Evolutionary conservation across 2,329 filamentous ascomycete species (phyloP), one percentile per base, ranked within the genome.

Genomic region (Xylaria sp.): DNA sequence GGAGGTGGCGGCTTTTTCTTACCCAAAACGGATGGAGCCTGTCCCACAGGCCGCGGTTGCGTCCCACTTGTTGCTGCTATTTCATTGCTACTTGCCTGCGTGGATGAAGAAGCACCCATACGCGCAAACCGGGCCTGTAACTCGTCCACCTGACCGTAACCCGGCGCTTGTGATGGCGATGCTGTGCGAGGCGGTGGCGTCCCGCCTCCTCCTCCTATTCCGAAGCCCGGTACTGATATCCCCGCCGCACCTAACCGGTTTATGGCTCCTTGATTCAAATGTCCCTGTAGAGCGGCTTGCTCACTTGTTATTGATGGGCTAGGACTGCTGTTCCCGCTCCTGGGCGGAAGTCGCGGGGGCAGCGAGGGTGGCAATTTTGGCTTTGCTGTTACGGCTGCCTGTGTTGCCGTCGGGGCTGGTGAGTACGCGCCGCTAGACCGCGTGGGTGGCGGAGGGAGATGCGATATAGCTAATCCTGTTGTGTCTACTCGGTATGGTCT

Each of bases 141-240:
- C 75, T 92, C 89, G 70, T 84, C 87, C 65, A 93, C 80, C 52
- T 90, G 88, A 36, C 70, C 63, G 45, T 45, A 53, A 13, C 63
- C 56, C 15, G 66, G 50, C n/a, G 60, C 41, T 28, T 53, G 66
- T 13, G 68, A 60, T 28, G 72, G 60, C 18, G 68, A 64, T 4
- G 20, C 72, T 23, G 67, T 70, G 41, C 63, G 76, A 71, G 66
- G 76, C 57, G 76, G 78, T 65, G 70, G 76, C 34, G 64, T 63
- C 23, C 48, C 72, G 74, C 89, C 50, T 12, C 66, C 57, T 6
- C 63, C 68, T 12, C 75, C 90, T 68, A 97, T 97, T 5, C 91
- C 91, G 4, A 97, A 83, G 0, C 87, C 91, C 0, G 93, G 91
- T 0, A 97, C 93, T 0, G 90, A 92, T 6, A 97, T 84, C 0